Evolutionary conservation across 495 filamentous ascomycete genomes (phyloP).

Genomic region (Amniculicola lignicola): DNA sequence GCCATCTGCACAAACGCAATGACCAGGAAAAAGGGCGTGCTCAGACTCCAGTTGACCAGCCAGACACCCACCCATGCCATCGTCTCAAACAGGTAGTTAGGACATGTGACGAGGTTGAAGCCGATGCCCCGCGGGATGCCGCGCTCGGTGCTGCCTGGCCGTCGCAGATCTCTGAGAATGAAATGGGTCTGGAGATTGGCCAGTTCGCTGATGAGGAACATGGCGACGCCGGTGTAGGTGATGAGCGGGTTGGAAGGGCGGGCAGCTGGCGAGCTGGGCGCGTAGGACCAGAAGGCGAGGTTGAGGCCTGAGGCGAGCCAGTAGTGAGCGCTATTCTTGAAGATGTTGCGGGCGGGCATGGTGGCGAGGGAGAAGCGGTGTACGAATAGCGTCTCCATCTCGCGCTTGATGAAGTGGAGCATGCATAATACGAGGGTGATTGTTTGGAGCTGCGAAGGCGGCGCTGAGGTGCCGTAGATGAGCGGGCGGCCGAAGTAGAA

Average conservation of each 20-base stretch:
- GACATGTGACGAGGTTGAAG: slow-evolving; percentile 86
- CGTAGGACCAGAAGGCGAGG: slow-evolving; percentile 82
- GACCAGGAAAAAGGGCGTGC: slow-evolving; percentile 66
- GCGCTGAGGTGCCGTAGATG: slow-evolving; percentile 62
- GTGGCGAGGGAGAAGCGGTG: slow-evolving; percentile 93
- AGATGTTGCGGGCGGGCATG: slow-evolving; percentile 82
- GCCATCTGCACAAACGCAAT: slow-evolving; percentile 73
- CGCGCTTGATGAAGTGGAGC: slow-evolving; percentile 90
- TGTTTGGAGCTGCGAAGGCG: slow-evolving; percentile 63
- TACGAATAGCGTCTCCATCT: slow-evolving; percentile 88
- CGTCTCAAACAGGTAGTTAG: slow-evolving; percentile 95
- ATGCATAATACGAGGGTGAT: slow-evolving; percentile 68
- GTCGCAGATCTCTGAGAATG: slow-evolving; percentile 69
- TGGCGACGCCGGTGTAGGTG: slow-evolving; percentile 59
- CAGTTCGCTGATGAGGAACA: slow-evolving; percentile 74
- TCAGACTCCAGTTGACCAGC: slow-evolving; percentile 72
- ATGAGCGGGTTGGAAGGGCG: slow-evolving; percentile 46
- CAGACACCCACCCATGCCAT: slow-evolving; percentile 77
- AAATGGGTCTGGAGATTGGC: slow-evolving; percentile 77
- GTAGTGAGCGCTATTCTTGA: slow-evolving; percentile 90
- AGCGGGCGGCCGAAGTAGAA: slow-evolving; percentile 67
- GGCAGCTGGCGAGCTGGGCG: slow-evolving; percentile 61
- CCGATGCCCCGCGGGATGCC: slow-evolving; percentile 84
- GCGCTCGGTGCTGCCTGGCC: slow-evolving; percentile 74
- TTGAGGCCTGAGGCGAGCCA: slow-evolving; percentile 80